Base-by-base conservation (phyloP, 1,284 basidiomycete species). In the Pseudozyma sp. region DNA sequence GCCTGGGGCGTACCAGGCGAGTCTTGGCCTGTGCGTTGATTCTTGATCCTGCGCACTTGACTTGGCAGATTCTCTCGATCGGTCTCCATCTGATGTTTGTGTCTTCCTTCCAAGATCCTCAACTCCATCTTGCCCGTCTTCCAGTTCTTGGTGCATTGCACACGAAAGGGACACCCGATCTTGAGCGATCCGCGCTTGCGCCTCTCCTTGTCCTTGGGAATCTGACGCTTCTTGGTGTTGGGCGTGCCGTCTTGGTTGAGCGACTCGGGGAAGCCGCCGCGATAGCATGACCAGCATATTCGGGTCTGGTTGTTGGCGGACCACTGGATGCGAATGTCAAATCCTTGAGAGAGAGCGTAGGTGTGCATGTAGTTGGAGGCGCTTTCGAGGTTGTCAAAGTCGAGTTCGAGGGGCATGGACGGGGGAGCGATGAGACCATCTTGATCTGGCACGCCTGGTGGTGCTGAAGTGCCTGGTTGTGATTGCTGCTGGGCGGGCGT, bases 311-410 rank as follows among this genome's bases (percentile, higher is more conserved):
- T 69, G 63, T 74, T 74, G 63, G 71, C 66, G n/a, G 71, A 74
- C 71, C 71, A 74, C 45, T 74, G 71, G 43, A 74, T 74, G 44
- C 71, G 71, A 29, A 74, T 74, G 55, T 74, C 71, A 29, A 74
- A 74, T n/a, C 71, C 71, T 40, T 74, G 71, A 8, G 71, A 74
- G 58, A 69, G 63, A 2, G 71, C 71, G 24, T 74, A 74, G 40
- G 67, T 74, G 55, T 74, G 71, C 62, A 74, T 74, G 71, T 74
- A 74, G 59, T 69, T 74, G 52, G 66, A 69, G 29, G 71, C 71
- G 39, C 55, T 63, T 39, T 74, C 71, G 49, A 74, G 71, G 13
- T 69, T 74, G 59, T 74, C 71, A 54, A 74, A 74, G 49, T 74
- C 71, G 35, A 74, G 59, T 37, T 74, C 71, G 45, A 74, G 67